Percentiles rank a stretch among this genome's conserved stretches.
Evolutionary conservation across 2,329 filamentous ascomycete species (phyloP).

Genomic region (Exophiala sp.): DNA sequence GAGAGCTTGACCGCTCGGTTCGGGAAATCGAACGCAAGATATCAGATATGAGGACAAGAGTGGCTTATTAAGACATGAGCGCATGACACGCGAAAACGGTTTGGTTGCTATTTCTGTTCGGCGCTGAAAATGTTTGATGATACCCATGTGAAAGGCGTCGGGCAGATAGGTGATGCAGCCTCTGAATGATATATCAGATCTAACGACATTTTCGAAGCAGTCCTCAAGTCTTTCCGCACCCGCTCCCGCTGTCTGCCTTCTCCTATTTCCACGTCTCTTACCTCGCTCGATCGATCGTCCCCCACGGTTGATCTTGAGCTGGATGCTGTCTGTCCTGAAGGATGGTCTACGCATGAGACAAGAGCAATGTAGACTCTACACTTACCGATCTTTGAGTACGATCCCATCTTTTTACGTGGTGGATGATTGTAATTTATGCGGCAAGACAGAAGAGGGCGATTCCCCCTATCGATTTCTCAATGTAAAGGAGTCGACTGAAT

Average conservation of each 20-base stretch:
- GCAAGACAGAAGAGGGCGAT: conserved; percentile 16
- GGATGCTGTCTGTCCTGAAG: conserved; percentile 33
- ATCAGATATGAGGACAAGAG: conserved; percentile 57
- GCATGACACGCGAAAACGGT: neutral
- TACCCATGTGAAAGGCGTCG: conserved; percentile 3
- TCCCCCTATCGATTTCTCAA: neutral
- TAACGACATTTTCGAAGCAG: neutral
- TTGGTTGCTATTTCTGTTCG: neutral
- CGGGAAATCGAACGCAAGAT: conserved; percentile 95
- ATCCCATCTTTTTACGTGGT: conserved; percentile 32
- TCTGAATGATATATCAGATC: neutral
- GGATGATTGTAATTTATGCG: conserved; percentile 29
- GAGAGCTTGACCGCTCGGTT: conserved; percentile 82
- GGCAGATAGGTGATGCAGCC: neutral
- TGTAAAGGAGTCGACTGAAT: neutral
- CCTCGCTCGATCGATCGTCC: conserved; percentile 45
- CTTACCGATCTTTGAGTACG: conserved; percentile 49
- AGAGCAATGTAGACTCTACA: conserved; percentile 34
- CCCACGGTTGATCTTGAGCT: conserved; percentile 37
- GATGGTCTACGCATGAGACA: conserved; percentile 43
- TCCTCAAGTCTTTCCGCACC: too few relatives aligned
- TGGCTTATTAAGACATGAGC: conserved; percentile 43
- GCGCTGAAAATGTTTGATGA: conserved; percentile 1
- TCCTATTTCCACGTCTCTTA: neutral
- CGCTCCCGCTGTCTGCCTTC: neutral